Conservation (phyloP, 306 rosid species). For the Trifolium fragiferum region DNA sequence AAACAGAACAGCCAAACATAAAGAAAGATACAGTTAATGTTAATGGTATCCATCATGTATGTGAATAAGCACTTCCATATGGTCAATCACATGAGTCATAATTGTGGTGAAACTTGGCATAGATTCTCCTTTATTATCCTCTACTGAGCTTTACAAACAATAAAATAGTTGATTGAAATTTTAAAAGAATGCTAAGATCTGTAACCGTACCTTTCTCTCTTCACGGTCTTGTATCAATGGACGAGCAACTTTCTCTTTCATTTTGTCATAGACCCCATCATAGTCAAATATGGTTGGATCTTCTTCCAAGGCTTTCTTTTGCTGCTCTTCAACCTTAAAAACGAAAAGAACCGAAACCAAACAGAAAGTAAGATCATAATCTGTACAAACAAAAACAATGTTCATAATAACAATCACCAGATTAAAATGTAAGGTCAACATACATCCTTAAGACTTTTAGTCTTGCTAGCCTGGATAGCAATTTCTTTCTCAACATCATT, state of each 20-base stretch:
- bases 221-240: constrained; percentile 70
- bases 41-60: not conserved
- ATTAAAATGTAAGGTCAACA: constrained; percentile 32
- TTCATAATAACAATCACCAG: not conserved
- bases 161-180: not conserved
- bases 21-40: not conserved
- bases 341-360: not conserved
- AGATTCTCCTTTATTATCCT: not conserved
- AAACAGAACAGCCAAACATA: not conserved
- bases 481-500: constrained; percentile 82
- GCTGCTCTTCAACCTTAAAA: constrained; percentile 79
- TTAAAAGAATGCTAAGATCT: not conserved
- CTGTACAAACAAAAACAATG: not conserved
- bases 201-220: constrained; percentile 67
- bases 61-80: constrained; percentile 3
- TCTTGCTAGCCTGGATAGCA: constrained; percentile 84
- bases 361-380: constrained; percentile 28
- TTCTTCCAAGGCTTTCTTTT: constrained; percentile 82
- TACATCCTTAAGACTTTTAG: constrained; percentile 75
- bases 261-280: constrained; percentile 85
- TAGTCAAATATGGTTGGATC: constrained; percentile 83
- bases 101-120: constrained; percentile 22
- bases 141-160: constrained; percentile 12
- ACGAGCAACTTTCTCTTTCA: constrained; percentile 69
- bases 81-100: constrained; percentile 25